Evolutionary conservation across 345 rosid genomes (phyloP).

Genomic region (Aethionema arabicum): DNA sequence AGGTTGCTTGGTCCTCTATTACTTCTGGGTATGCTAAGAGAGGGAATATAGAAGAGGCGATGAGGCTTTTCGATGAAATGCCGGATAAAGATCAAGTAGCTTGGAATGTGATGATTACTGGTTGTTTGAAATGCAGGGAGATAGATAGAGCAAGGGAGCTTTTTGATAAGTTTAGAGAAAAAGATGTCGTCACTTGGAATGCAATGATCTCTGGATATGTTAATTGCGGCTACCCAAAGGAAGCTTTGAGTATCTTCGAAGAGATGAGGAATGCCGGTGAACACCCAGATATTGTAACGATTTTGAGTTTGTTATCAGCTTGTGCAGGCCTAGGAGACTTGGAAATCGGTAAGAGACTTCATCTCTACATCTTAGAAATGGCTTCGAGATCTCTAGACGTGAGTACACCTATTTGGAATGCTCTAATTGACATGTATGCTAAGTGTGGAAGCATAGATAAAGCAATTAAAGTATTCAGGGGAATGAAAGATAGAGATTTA

Average conservation of each 20-base stretch:
- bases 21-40: slow-evolving; percentile 74
- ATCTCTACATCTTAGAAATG: slow-evolving; percentile 44
- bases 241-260: slow-evolving; percentile 57
- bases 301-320: slow-evolving; percentile 63
- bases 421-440: slow-evolving; percentile 66
- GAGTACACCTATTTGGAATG: slow-evolving; percentile 54
- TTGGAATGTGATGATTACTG: slow-evolving; percentile 84
- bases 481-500: slow-evolving; percentile 52
- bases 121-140: slow-evolving; percentile 53
- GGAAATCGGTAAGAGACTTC: slow-evolving; percentile 56
- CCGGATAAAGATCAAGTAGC: slow-evolving; percentile 68
- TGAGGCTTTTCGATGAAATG: slow-evolving; percentile 61
- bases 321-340: slow-evolving; percentile 60
- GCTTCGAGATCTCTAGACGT: slow-evolving; percentile 23
- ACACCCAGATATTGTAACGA: slow-evolving; percentile 63
- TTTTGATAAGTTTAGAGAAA: slow-evolving; percentile 50
- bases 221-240: slow-evolving; percentile 37
- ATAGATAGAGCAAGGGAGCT: slow-evolving; percentile 58
- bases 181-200: slow-evolving; percentile 79
- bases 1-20: slow-evolving; percentile 79
- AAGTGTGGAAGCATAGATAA: slow-evolving; percentile 61
- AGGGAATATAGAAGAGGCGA: slow-evolving; percentile 54
- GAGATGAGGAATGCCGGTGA: slow-evolving; percentile 67
- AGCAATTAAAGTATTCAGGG: slow-evolving; percentile 55
- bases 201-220: slow-evolving; percentile 68